These are phyloP conservation scores for Xylaria sp. DNA, from an alignment of 2,329 filamentous ascomycete species.

Conservation along the genomic window DNA sequence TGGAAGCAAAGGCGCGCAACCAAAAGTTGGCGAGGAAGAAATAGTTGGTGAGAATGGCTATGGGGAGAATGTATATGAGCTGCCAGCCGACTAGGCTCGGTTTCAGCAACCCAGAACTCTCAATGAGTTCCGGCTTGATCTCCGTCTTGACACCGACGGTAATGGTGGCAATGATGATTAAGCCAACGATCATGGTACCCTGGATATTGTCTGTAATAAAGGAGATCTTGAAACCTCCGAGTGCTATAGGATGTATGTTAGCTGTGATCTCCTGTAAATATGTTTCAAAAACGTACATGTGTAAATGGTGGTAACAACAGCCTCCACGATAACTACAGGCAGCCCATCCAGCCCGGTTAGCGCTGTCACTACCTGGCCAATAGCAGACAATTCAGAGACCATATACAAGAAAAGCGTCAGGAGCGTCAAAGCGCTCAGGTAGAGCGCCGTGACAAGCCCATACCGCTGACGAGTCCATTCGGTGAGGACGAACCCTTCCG, in stretches of 20 bases:
- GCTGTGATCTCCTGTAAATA: conserved; percentile 17
- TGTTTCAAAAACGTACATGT: conserved; percentile 68
- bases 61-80: conserved; percentile 83
- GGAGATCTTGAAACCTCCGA: conserved; percentile 85
- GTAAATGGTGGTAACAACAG: conserved; percentile 82
- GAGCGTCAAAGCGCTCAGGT: conserved; percentile 80
- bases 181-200: conserved; percentile 78
- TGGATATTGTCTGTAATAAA: conserved; percentile 88
- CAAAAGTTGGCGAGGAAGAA: conserved; percentile 89
- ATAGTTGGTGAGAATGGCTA: conserved; percentile 84
- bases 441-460: conserved; percentile 74
- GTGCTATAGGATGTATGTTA: conserved; percentile 59
- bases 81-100: conserved; percentile 82
- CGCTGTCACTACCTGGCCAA: conserved; percentile 80
- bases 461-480: conserved; percentile 87
- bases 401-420: conserved; percentile 89
- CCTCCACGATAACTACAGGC: conserved; percentile 81
- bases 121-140: conserved; percentile 75
- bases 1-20: conserved; percentile 84
- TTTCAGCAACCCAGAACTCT: conserved; percentile 75
- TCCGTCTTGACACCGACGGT: conserved; percentile 80
- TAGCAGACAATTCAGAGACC: conserved; percentile 83
- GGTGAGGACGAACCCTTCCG: conserved; percentile 85
- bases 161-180: conserved; percentile 81
- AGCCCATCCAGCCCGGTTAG: conserved; percentile 80